Conservation (phyloP, 2,329 filamentous ascomycete genomes). For the Sclerotinia nivalis region DNA sequence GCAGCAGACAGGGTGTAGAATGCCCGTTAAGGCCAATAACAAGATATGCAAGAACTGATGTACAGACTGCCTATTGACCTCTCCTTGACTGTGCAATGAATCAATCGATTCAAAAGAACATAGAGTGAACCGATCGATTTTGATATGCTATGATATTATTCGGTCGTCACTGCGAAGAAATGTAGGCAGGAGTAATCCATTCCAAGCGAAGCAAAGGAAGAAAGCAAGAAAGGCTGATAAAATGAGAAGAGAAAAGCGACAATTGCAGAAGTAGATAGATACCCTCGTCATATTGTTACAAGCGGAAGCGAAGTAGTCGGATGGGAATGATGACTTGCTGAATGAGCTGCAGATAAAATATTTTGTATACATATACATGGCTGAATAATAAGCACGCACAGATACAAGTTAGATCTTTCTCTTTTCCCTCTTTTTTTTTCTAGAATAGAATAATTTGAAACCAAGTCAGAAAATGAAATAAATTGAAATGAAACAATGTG, state of each 20-base stretch:
- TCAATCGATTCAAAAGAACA: neutral
- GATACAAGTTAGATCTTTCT: slow-evolving; percentile 6
- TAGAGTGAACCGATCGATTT: neutral
- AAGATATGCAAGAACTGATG: neutral
- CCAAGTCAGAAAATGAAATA: neutral
- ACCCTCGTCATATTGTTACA: neutral
- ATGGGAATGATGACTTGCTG: neutral
- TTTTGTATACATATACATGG: slow-evolving; percentile 19
- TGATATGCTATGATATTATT: neutral
- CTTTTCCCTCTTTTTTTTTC: neutral
- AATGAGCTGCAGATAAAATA: neutral
- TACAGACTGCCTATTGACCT: neutral
- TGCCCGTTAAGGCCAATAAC: neutral
- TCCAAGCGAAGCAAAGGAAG: slow-evolving; percentile 79
- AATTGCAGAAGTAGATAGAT: slow-evolving; percentile 30
- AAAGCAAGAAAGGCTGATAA: slow-evolving; percentile 76
- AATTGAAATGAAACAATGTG: neutral
- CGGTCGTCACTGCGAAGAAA: slow-evolving; percentile 88
- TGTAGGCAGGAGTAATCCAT: slow-evolving; percentile 78
- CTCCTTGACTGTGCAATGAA: neutral
- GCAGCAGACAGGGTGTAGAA: neutral
- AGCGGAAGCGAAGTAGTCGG: neutral
- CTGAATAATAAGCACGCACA: slow-evolving; percentile 9
- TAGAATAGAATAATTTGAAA: slow-evolving; percentile 1
- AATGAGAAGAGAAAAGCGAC: slow-evolving; percentile 46